Conservation (phyloP, 352 stramenopile genomes). For the Pythium diclinum region DNA sequence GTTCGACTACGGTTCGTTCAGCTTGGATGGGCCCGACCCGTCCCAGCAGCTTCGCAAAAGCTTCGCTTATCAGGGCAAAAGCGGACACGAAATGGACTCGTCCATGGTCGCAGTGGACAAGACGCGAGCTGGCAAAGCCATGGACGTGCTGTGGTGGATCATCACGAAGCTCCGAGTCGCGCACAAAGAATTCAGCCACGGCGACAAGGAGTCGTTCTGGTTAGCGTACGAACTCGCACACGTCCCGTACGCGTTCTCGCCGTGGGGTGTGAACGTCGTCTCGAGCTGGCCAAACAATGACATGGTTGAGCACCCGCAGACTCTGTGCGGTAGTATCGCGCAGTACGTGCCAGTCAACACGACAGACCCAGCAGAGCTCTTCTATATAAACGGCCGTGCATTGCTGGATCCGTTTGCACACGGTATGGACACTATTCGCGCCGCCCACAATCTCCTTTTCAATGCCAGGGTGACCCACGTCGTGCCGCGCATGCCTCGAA, state of each 20-base stretch:
- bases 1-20: conserved; percentile 49
- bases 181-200: conserved; percentile 50
- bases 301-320: conserved; percentile 46
- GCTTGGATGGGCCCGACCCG: conserved; percentile 16
- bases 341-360: conserved; percentile 46
- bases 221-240: conserved; percentile 63
- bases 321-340: conserved; percentile 61
- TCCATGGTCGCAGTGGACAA: conserved; percentile 51
- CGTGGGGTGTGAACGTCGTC: conserved; percentile 54
- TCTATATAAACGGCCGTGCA: conserved; percentile 58
- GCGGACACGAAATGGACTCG: conserved; percentile 51
- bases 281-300: conserved; percentile 44
- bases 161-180: conserved; percentile 49
- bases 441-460: conserved; percentile 36
- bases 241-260: conserved; percentile 56
- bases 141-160: conserved; percentile 45
- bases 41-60: conserved; percentile 28
- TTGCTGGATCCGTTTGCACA: conserved; percentile 45
- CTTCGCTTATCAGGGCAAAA: conserved; percentile 34
- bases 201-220: conserved; percentile 57
- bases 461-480: conserved; percentile 54
- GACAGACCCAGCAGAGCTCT: conserved; percentile 26
- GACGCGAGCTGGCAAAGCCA: conserved; percentile 27
- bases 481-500: conserved; percentile 38
- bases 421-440: conserved; percentile 7